Evolutionary conservation across 2,329 filamentous ascomycete species (phyloP).

Genomic region (Akanthomyces dipterigenus): DNA sequence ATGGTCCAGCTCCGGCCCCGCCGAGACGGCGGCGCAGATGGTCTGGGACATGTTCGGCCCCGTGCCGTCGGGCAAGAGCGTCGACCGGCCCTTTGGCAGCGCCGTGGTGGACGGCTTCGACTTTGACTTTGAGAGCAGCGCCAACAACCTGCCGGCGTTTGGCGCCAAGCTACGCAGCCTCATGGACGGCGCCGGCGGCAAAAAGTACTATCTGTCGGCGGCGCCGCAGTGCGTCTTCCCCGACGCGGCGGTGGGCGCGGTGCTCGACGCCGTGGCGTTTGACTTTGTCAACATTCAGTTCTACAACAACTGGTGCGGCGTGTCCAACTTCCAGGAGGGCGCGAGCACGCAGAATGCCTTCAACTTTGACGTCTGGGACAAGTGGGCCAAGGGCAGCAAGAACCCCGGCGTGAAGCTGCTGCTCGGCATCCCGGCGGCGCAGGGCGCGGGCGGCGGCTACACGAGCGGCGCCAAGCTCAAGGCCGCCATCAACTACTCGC

Average conservation of each 20-base stretch:
- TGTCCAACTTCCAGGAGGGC: conserved; percentile 42
- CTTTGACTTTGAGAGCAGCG: conserved; percentile 62
- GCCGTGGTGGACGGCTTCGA: conserved; percentile 69
- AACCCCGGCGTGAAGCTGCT: conserved; percentile 57
- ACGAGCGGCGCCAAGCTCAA: conserved; percentile 37
- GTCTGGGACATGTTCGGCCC: conserved; percentile 70
- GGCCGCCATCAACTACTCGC: conserved; percentile 45
- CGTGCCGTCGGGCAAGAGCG: conserved; percentile 30
- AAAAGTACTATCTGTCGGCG: conserved; percentile 56
- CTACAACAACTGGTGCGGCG: conserved; percentile 63
- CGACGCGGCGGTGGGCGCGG: conserved; percentile 50
- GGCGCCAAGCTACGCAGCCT: conserved; percentile 48
- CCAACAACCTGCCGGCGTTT: conserved; percentile 55
- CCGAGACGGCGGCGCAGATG: conserved; percentile 49
- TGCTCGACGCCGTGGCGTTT: conserved; percentile 49
- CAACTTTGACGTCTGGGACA: conserved; percentile 59
- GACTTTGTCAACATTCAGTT: conserved; percentile 60
- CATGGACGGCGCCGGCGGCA: conserved; percentile 46
- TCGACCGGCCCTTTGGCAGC: conserved; percentile 58
- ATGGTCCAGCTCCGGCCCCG: conserved; percentile 47
- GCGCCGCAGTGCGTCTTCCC: conserved; percentile 65
- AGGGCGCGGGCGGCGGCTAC: conserved; percentile 51
- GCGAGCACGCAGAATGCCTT: conserved; percentile 43
- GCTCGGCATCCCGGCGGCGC: conserved; percentile 52
- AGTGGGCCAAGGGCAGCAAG: conserved; percentile 53